Percentiles rank a stretch among this genome's conserved stretches.
Evolutionary conservation across 2,329 filamentous ascomycete species (phyloP).

Genomic region (Lachnellula willkommii): DNA sequence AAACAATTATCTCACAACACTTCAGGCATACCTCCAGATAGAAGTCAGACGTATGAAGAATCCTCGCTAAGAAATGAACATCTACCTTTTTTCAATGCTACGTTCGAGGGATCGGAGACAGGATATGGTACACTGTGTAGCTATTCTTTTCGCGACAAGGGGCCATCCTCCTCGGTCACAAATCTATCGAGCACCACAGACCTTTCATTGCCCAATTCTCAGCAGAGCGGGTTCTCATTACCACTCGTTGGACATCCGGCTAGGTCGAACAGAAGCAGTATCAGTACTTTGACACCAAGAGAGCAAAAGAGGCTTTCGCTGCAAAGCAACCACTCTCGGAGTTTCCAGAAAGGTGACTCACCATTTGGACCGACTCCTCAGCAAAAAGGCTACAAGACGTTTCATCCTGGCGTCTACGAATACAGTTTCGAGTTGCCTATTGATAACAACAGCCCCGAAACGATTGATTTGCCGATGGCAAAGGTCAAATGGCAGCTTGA

Average conservation of each 20-base stretch:
- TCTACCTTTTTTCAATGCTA: slow-evolving; percentile 86
- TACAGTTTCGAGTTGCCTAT: slow-evolving; percentile 74
- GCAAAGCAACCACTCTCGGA: slow-evolving; percentile 60
- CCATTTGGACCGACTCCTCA: slow-evolving; percentile 48
- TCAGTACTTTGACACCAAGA: slow-evolving; percentile 22
- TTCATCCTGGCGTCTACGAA: slow-evolving; percentile 42
- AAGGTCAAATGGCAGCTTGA: slow-evolving; percentile 66
- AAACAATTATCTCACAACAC: slow-evolving; percentile 1
- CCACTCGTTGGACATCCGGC: slow-evolving; percentile 15
- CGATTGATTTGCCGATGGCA: slow-evolving; percentile 65
- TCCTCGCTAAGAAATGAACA: slow-evolving; percentile 83
- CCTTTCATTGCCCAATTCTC: slow-evolving; percentile 4
- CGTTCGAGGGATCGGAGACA: slow-evolving; percentile 54
- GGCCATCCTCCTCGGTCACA: slow-evolving; percentile 25
- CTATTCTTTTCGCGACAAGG: slow-evolving; percentile 37
- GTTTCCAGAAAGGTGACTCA: slow-evolving; percentile 60
- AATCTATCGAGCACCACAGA: slow-evolving; percentile 16
- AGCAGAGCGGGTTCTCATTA: slow-evolving; percentile 18
- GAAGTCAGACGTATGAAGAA: slow-evolving; percentile 76
- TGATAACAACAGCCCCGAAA: slow-evolving; percentile 69
- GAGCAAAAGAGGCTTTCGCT: slow-evolving; percentile 55
- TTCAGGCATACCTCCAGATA: slow-evolving; percentile 75
- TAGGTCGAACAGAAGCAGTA: slow-evolving; percentile 25
- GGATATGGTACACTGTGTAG: slow-evolving; percentile 58
- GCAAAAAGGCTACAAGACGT: slow-evolving; percentile 66